Evolutionary conservation across 768 basidiomycete species (phyloP), one percentile per base, ranked within the genome.

Genomic region (Lactarius indigo): DNA sequence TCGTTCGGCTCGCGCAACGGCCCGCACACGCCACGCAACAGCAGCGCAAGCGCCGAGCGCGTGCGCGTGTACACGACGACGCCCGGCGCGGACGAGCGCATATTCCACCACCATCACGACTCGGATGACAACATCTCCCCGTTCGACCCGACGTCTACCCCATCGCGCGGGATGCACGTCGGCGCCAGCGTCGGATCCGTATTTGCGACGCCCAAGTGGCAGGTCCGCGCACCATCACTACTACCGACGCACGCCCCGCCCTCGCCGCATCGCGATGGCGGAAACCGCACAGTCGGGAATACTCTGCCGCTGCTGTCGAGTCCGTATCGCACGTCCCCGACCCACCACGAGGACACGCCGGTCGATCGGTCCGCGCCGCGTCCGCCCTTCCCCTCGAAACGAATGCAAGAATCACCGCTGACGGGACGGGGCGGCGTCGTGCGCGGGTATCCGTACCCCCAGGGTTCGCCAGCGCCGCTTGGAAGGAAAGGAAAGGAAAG

Each of bases 141-240:
- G 1, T 93, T 91, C 72, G 90, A 93, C 74, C 90, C 90, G 6
- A 86, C 87, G 30, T 88, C 89, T 23, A 92, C 91, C 10, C 91
- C 91, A 4, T 92, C 91, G n/a, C 80, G 91, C 54, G 89, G 90
- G 5, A 86, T 91, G 70, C 85, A 23, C 59, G 61, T 70, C 15
- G 67, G 69, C 3, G 67, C 63, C 9, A 64, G 62, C 52, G 26
- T 60, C 26, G 26, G 58, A 17, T 64, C 66, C 5, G 68, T 62
- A 10, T 70, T 70, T 57, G 58, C 62, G 18, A 70, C 69, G 10
- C 69, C 69, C 17, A 70, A 69, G 59, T 64, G 66, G 66, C 66
- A 67, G 41, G 31, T 64, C 10, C 66, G 58, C 20, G 31, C 30
- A n/a, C 58, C 58, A 6, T 58, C 57, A 12, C 35, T 3, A 35